Conservation (phyloP, 164 flowering plant genomes). For the Vitis vinifera region DNA sequence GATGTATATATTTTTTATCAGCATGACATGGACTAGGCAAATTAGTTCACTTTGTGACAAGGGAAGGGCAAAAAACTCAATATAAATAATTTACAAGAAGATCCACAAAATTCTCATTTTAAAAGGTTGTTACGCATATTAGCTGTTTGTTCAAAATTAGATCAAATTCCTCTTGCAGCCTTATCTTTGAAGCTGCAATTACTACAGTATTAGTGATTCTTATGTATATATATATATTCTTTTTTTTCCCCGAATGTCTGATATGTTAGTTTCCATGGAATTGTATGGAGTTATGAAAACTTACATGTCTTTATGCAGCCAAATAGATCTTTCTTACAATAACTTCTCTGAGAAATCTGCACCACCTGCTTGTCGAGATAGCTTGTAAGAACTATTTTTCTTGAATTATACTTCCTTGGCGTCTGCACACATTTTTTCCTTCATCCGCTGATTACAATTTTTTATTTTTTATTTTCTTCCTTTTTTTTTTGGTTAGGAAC, state of each 20-base stretch:
- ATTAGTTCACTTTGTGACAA: too few relatives aligned
- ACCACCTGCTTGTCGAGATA: constrained; percentile 19
- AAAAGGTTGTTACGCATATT: too few relatives aligned
- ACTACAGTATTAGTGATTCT: neutral
- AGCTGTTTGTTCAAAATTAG: too few relatives aligned
- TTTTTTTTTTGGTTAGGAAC: constrained; percentile 20
- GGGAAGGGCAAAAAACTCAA: too few relatives aligned
- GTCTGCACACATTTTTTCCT: neutral
- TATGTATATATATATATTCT: too few relatives aligned
- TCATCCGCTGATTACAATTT: neutral
- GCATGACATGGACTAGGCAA: too few relatives aligned
- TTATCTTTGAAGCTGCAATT: neutral
- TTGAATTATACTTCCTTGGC: neutral
- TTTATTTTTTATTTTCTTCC: neutral
- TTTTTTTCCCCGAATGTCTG: neutral
- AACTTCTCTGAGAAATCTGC: constrained; percentile 17
- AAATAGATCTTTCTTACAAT: constrained; percentile 37
- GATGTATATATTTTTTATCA: too few relatives aligned
- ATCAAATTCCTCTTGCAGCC: neutral
- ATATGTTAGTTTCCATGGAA: too few relatives aligned
- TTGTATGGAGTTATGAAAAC: too few relatives aligned
- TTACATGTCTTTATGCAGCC: neutral
- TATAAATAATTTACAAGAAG: too few relatives aligned
- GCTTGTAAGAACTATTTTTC: constrained; percentile 19
- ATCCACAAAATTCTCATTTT: too few relatives aligned